Evolutionary conservation across 2,329 filamentous ascomycete species (phyloP).

Genomic region (Beauveria brongniartii): DNA sequence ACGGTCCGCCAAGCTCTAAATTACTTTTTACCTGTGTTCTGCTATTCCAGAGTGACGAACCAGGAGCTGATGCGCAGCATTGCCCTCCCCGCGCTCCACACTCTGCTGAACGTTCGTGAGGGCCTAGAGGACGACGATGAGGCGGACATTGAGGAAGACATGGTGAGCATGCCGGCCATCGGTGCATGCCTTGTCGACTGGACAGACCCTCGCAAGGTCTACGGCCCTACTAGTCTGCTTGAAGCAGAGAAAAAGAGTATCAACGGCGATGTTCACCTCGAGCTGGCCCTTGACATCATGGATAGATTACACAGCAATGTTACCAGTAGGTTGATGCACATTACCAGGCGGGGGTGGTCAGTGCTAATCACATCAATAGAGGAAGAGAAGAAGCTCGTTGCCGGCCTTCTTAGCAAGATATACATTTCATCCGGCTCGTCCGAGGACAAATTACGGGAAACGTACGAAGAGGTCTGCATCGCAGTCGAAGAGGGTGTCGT

Average conservation of each 20-base stretch:
- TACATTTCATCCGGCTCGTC: conserved; percentile 63
- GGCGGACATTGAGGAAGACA: conserved; percentile 64
- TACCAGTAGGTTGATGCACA: conserved; percentile 47
- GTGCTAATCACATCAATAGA: conserved; percentile 39
- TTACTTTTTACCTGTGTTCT: conserved; percentile 93
- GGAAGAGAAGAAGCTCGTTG: conserved; percentile 78
- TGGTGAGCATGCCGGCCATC: conserved; percentile 71
- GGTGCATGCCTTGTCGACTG: conserved; percentile 83
- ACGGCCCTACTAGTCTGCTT: conserved; percentile 37
- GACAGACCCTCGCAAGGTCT: conserved; percentile 85
- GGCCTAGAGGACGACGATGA: conserved; percentile 68
- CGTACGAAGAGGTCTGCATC: conserved; percentile 50
- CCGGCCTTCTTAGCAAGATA: conserved; percentile 73
- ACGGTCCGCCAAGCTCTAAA: conserved; percentile 77
- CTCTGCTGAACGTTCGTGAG: conserved; percentile 65
- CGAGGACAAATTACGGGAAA: conserved; percentile 47
- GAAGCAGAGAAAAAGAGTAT: conserved; percentile 56
- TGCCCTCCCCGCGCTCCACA: conserved; percentile 65
- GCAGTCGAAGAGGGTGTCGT: conserved; percentile 56
- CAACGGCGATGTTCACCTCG: conserved; percentile 71
- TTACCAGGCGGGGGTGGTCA: background rate
- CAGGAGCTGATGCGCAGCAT: conserved; percentile 73
- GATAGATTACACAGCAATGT: conserved; percentile 61
- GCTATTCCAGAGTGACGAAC: conserved; percentile 75
- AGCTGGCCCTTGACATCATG: conserved; percentile 68